These are phyloP conservation scores for Stephania japonica DNA, from an alignment of 164 flowering plant species.

Conservation along the genomic window DNA sequence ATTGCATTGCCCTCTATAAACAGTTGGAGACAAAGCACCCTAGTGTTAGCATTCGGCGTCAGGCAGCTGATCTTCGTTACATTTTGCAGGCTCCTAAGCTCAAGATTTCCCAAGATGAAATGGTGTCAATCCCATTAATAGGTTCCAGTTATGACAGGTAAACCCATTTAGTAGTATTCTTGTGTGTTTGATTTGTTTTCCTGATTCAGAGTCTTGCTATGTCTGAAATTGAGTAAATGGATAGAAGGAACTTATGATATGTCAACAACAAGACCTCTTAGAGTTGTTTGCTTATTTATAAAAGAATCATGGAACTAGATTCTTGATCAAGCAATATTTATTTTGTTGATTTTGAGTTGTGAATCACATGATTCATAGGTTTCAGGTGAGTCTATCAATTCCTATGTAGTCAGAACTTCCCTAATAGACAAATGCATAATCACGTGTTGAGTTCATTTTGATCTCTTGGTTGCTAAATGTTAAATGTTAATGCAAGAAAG, in stretches of 20 bases:
- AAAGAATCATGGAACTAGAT: too few relatives aligned
- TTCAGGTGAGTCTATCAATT: background rate
- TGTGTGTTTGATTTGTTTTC: background rate
- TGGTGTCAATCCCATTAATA: constrained; percentile 86
- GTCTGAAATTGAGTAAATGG: background rate
- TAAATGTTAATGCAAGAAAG: background rate
- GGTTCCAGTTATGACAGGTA: constrained; percentile 91
- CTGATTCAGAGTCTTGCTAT: background rate
- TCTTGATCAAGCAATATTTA: too few relatives aligned
- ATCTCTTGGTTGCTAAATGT: background rate
- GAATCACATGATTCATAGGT: background rate
- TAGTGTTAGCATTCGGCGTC: constrained; percentile 64
- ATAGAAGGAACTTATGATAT: background rate
- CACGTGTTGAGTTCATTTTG: background rate
- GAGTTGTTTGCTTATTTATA: too few relatives aligned
- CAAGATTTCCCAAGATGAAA: constrained; percentile 88
- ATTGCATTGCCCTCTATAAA: constrained; percentile 78
- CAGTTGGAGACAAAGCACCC: constrained; percentile 79
- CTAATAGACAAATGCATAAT: background rate
- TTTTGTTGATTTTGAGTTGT: too few relatives aligned
- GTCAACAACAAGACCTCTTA: too few relatives aligned
- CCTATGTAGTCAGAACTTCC: background rate
- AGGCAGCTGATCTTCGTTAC: constrained; percentile 84
- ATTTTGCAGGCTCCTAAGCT: constrained; percentile 93
- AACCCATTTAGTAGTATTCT: constrained; percentile 2